Evolutionary conservation across 2,329 filamentous ascomycete species (phyloP).

Genomic region (Colletotrichum liriopes): DNA sequence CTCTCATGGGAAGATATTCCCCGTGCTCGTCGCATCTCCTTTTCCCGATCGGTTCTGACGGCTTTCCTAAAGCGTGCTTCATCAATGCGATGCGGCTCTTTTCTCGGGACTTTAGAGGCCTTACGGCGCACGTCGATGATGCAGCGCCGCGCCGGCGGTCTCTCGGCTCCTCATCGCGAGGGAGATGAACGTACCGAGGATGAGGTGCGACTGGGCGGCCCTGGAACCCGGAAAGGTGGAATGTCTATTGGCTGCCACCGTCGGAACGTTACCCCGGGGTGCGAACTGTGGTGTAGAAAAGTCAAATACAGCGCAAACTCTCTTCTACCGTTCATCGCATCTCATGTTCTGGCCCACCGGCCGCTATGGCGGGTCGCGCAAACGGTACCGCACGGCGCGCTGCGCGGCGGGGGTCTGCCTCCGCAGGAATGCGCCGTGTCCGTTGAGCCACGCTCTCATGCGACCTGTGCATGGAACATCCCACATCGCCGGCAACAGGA

Average conservation of each 20-base stretch:
- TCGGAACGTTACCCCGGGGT: too few species aligned
- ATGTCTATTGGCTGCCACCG: neutral
- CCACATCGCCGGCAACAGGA: neutral
- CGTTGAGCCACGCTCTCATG: neutral
- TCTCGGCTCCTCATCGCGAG: neutral
- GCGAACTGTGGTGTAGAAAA: neutral
- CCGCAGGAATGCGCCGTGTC: neutral
- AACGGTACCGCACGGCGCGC: neutral
- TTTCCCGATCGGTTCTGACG: neutral
- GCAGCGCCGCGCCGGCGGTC: too few species aligned
- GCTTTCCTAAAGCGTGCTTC: neutral
- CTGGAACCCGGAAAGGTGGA: neutral
- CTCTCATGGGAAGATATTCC: neutral
- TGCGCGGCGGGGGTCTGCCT: conserved; percentile 2
- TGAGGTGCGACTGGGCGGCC: neutral
- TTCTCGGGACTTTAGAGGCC: too few species aligned
- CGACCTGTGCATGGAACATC: conserved; percentile 6
- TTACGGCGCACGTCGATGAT: neutral
- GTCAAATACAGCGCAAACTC: neutral
- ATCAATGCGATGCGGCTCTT: neutral
- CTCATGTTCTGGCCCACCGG: neutral
- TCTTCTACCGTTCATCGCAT: conserved; percentile 14
- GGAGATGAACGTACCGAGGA: neutral
- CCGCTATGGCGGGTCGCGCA: neutral
- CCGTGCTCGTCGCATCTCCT: neutral